Evolutionary conservation across 768 basidiomycete species (phyloP), one percentile per base, ranked within the genome.

Genomic region (Rubroboletus satanas): DNA sequence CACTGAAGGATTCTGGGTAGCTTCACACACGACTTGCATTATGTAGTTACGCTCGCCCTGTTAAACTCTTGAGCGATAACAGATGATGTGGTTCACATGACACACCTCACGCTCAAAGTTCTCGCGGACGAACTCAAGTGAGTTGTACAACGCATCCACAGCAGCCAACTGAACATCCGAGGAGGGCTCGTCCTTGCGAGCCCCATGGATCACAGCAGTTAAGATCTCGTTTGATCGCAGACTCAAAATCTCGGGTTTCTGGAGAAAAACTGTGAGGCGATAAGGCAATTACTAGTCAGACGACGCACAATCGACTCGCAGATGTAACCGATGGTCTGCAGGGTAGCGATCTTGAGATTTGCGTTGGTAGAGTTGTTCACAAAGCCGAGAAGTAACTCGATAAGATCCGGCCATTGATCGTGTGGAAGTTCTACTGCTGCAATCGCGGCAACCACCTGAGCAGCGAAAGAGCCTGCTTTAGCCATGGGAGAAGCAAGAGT

Each of bases 11-110:
- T 87, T 94, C 71, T 98, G 97, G 0, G 97, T 98, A 0, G 96
- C 96, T 68, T 98, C 97, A 69, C 97, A 99, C 17, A 98, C 91
- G 41, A 98, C 94, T 76, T 99, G 97, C 97, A 99, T 99, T 73
- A 99, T 98, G 76, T 97, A 98, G 74, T 98, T 99, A 45, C 97
- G 85, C 73, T 99, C 97, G 62, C 97, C 97, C 93, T 98, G 66
- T 12, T 55, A 26, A 49, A 35, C 49, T 33, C 39, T 44, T 45
- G 38, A 56, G 59, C 33, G 45, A 46, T 31, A 49, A 21, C 9
- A 43, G 39, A 37, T 10, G 38, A 26, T 36, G 38, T 2, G 46
- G 51, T 26, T 50, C 29, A 58, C 52, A 31, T 49, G 33, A 76
- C 84, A 49, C 59, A 96, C 95, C 79, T 98, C 97, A 47, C 94